Conservation (phyloP, 257 asterid genomes). For the Solanum pimpinellifolium region DNA sequence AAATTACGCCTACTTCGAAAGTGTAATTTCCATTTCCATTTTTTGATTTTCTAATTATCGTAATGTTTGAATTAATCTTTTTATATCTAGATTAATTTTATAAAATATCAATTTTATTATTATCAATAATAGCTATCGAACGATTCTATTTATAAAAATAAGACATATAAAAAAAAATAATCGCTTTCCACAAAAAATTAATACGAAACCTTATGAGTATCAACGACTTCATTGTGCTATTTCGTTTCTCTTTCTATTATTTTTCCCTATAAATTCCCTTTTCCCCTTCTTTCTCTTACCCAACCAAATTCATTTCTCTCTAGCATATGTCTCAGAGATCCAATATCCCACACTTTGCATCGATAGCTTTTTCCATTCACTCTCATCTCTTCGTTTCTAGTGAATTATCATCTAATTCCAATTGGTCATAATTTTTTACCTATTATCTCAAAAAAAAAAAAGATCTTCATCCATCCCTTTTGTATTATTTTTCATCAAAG, state of each 20-base stretch:
- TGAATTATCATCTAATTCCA: slow-evolving; percentile 57
- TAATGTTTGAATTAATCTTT: rapidly evolving
- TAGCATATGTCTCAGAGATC: slow-evolving; percentile 76
- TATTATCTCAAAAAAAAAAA: not conserved
- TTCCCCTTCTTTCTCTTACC: not conserved
- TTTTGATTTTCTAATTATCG: not conserved
- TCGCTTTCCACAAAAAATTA: not conserved
- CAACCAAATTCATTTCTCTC: not conserved
- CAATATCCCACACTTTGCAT: slow-evolving; percentile 68
- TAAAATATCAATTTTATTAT: rapidly evolving
- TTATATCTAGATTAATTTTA: rapidly evolving
- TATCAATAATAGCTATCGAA: rapidly evolving
- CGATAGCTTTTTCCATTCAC: slow-evolving; percentile 55
- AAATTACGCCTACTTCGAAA: slow-evolving; percentile 3
- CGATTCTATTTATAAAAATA: too few relatives aligned
- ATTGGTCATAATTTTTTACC: slow-evolving; percentile 26
- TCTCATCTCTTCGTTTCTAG: slow-evolving; percentile 94
- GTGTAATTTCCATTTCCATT: slow-evolving; percentile 1
- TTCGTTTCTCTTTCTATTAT: not conserved
- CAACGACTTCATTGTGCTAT: too few relatives aligned
- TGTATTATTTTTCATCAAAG: not conserved
- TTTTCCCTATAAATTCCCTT: not conserved
- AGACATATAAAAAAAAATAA: too few relatives aligned
- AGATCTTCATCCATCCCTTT: not conserved
- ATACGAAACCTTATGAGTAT: too few relatives aligned